A percentile compares a stretch with the other conserved stretches of the same genome.
Conservation (phyloP, 352 stramenopile species). For the Phytophthora lateralis region DNA sequence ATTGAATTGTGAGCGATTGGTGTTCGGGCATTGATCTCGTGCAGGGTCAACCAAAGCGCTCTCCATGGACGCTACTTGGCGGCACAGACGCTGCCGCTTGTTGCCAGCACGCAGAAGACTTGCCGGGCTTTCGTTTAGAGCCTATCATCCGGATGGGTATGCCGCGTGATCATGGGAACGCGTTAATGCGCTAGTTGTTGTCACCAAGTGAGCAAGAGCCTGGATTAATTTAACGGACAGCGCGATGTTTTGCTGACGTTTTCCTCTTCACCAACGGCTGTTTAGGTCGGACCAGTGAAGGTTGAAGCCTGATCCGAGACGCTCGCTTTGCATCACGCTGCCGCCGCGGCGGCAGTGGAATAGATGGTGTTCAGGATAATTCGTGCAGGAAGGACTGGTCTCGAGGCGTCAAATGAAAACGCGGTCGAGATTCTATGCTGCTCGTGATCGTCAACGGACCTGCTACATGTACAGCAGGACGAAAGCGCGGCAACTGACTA, state of each 20-base stretch:
- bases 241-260: slow-evolving; percentile 5
- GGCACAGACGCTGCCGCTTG: slow-evolving; percentile 8
- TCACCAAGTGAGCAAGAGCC: slow-evolving; percentile 3
- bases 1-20: slow-evolving; percentile 32
- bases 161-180: slow-evolving; percentile 6
- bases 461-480: slow-evolving; percentile 8
- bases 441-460: slow-evolving; percentile 16
- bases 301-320: slow-evolving; percentile 1
- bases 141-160: slow-evolving; percentile 4
- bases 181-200: background rate
- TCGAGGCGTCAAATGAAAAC: background rate
- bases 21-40: background rate
- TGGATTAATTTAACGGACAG: slow-evolving; percentile 16
- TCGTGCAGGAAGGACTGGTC: background rate
- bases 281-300: background rate
- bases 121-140: background rate
- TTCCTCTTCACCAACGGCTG: slow-evolving; percentile 2
- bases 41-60: background rate
- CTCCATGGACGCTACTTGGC: slow-evolving; percentile 1
- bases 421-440: slow-evolving; percentile 1
- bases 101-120: background rate
- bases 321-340: too few species aligned
- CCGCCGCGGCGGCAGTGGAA: too few species aligned
- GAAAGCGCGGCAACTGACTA: slow-evolving; percentile 10
- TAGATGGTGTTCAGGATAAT: background rate